Evolutionary conservation across 2,329 filamentous ascomycete genomes (phyloP).

Genomic region (Sporothrix brasiliensis): DNA sequence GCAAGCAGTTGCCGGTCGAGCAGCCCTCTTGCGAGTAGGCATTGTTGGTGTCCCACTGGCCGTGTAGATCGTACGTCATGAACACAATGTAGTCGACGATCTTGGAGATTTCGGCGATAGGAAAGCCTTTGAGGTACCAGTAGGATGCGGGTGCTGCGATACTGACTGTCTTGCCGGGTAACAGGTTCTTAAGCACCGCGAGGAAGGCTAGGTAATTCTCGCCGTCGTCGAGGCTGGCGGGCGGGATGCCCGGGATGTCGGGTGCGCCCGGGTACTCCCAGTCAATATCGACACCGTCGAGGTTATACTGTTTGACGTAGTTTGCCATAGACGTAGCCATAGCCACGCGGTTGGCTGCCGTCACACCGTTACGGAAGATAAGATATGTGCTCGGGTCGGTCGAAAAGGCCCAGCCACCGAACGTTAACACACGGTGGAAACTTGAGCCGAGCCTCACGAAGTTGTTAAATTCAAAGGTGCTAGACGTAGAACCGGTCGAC

Average conservation of each 20-base stretch:
- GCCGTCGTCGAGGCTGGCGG: constrained; percentile 39
- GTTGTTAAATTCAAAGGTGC: constrained; percentile 39
- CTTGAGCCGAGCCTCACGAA: constrained; percentile 40
- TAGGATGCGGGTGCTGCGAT: constrained; percentile 41
- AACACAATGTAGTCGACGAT: constrained; percentile 44
- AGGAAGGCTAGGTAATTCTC: constrained; percentile 45
- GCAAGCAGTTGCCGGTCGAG: constrained; percentile 40
- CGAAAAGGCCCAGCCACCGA: constrained; percentile 52
- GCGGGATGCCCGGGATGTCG: constrained; percentile 42
- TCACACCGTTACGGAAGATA: constrained; percentile 43
- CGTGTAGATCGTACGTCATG: constrained; percentile 46
- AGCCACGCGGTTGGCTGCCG: constrained; percentile 26
- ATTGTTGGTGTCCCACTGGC: constrained; percentile 46
- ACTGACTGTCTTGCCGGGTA: constrained; percentile 37
- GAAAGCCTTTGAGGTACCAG: constrained; percentile 43
- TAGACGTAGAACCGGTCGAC: constrained; percentile 31
- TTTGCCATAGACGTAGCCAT: constrained; percentile 30
- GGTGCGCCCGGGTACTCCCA: constrained; percentile 32
- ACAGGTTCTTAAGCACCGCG: constrained; percentile 37
- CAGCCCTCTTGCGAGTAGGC: constrained; percentile 39
- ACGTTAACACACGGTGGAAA: constrained; percentile 47
- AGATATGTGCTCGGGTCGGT: constrained; percentile 43
- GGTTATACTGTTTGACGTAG: constrained; percentile 21
- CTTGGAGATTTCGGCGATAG: constrained; percentile 39
- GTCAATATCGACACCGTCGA: constrained; percentile 34